Conservation (phyloP, 805 yeast genomes). For the Teunomyces funiuensis region DNA sequence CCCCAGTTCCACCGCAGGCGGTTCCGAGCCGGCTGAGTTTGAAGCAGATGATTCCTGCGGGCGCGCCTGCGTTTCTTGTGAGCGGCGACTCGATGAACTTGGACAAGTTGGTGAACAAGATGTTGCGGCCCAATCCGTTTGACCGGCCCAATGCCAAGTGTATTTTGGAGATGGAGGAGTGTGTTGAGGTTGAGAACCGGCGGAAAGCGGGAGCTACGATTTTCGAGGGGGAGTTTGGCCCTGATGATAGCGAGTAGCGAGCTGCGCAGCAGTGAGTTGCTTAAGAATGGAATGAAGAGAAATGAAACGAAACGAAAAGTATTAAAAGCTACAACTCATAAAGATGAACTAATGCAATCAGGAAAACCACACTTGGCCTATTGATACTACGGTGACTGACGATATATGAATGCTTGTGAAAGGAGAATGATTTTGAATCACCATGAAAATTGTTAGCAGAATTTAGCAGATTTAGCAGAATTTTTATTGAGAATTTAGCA, state of each 20-base stretch:
- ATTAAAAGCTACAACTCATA: no score
- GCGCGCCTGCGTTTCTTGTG: constrained; percentile 85
- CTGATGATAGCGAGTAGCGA: constrained; percentile 29
- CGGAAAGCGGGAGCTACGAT: constrained; percentile 91
- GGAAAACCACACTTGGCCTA: no score
- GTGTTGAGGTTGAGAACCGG: constrained; percentile 72
- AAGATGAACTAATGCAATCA: no score
- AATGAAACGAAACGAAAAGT: no score
- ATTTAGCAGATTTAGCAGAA: no score
- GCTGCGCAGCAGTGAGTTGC: neutral
- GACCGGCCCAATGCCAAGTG: constrained; percentile 78
- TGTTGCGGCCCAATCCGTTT: constrained; percentile 83
- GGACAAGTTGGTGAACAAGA: constrained; percentile 79
- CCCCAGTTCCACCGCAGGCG: constrained; percentile 1
- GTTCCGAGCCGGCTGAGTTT: constrained; percentile 11
- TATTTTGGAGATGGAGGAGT: constrained; percentile 69
- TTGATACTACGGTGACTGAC: no score
- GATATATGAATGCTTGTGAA: no score
- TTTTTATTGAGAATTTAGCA: no score
- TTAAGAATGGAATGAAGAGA: no score
- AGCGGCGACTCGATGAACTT: constrained; percentile 54
- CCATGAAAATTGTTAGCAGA: no score
- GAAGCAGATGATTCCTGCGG: constrained; percentile 56
- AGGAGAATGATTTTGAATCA: no score
- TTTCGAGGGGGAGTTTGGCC: constrained; percentile 95